Evolutionary conservation across 2,329 filamentous ascomycete species (phyloP).

Genomic region (Trematosphaeria pertusa): DNA sequence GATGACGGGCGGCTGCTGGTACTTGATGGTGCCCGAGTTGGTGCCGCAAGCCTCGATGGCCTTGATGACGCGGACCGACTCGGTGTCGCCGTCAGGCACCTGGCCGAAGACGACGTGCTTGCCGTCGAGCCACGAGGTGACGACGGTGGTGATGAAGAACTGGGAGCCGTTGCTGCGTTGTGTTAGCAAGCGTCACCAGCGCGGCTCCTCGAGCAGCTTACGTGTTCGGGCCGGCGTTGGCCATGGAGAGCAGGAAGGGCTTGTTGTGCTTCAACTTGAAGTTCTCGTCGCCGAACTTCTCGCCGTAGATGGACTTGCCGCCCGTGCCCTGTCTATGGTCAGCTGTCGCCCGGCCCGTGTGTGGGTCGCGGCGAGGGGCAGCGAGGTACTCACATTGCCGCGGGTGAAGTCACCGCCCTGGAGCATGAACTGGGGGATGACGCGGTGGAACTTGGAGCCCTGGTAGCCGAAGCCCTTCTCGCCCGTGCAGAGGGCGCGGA

Average conservation of each 20-base stretch:
- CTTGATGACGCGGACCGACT: conserved; percentile 63
- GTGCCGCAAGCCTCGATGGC: conserved; percentile 66
- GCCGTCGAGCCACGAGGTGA: conserved; percentile 74
- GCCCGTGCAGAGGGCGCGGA: conserved; percentile 81
- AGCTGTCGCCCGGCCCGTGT: conserved; percentile 19
- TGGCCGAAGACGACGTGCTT: conserved; percentile 87
- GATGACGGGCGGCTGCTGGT: conserved; percentile 62
- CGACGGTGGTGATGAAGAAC: conserved; percentile 75
- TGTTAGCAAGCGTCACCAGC: conserved; percentile 21
- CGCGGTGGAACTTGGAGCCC: conserved; percentile 87
- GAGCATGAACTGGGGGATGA: conserved; percentile 94
- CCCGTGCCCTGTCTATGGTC: conserved; percentile 74
- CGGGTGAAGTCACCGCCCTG: conserved; percentile 96
- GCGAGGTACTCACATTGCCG: conserved; percentile 72
- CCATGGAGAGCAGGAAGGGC: conserved; percentile 89
- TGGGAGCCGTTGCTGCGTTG: conserved; percentile 70
- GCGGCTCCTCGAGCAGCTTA: conserved; percentile 45
- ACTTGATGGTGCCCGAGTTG: conserved; percentile 60
- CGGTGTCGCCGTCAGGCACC: conserved; percentile 63
- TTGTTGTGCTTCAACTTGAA: conserved; percentile 76
- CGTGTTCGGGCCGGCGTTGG: conserved; percentile 95
- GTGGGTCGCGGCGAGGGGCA: conserved; percentile 4
- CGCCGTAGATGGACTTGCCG: conserved; percentile 93
- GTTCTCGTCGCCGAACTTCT: conserved; percentile 96
- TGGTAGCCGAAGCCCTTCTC: conserved; percentile 85